These are phyloP conservation scores for Fonsecaea erecta DNA, from an alignment of 2,329 filamentous ascomycete species.

Conservation along the genomic window DNA sequence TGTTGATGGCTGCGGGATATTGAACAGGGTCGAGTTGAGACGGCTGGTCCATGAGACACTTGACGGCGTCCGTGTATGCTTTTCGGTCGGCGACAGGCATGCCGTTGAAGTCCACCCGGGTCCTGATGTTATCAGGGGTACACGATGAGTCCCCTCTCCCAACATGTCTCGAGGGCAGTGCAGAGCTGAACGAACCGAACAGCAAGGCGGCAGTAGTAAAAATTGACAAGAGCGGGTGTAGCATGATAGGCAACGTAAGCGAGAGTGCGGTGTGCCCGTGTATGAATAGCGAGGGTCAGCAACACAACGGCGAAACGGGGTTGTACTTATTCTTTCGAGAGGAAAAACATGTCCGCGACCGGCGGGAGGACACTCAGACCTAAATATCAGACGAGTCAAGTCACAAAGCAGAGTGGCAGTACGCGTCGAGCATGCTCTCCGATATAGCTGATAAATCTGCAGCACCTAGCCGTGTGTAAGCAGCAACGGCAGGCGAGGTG, in stretches of 20 bases:
- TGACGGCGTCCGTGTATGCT: slow-evolving; percentile 46
- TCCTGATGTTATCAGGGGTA: slow-evolving; percentile 25
- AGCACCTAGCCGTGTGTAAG: slow-evolving; percentile 21
- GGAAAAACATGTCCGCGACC: not conserved
- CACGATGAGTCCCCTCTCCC: slow-evolving; percentile 17
- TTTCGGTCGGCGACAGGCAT: slow-evolving; percentile 38
- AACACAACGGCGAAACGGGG: not conserved
- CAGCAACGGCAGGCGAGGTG: slow-evolving; percentile 15
- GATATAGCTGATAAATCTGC: not conserved
- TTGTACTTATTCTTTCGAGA: not conserved
- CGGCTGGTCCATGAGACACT: slow-evolving; percentile 45
- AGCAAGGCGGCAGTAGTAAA: slow-evolving; percentile 27
- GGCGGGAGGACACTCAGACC: not conserved
- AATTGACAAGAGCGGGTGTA: slow-evolving; percentile 28
- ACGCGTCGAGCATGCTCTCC: not conserved
- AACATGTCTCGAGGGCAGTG: slow-evolving; percentile 19
- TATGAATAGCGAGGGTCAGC: not conserved
- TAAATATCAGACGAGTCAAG: slow-evolving; percentile 1
- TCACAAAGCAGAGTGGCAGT: not conserved
- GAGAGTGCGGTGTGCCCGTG: slow-evolving; percentile 7
- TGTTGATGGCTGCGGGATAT: slow-evolving; percentile 42
- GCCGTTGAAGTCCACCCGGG: slow-evolving; percentile 34
- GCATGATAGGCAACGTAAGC: slow-evolving; percentile 26
- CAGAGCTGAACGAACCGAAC: slow-evolving; percentile 17
- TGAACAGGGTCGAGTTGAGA: slow-evolving; percentile 40